Evolutionary conservation across 352 stramenopile species (phyloP).

Genomic region (Globisporangium middletonii): DNA sequence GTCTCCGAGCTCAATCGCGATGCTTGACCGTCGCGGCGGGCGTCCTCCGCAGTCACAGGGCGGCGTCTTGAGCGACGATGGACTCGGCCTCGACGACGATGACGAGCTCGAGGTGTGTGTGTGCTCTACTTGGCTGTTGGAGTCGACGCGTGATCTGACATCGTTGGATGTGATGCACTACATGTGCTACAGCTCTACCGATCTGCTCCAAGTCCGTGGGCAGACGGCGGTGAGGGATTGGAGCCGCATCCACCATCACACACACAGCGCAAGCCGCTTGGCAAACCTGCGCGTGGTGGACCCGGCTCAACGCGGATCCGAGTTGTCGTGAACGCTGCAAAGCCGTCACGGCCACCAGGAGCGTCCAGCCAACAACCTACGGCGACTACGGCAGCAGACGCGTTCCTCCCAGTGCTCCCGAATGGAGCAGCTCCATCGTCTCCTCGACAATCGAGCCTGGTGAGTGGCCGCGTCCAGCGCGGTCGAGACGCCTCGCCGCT

Average conservation of each 20-base stretch:
- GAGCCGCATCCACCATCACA: slow-evolving; percentile 4
- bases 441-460: not conserved
- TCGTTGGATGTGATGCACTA: not conserved
- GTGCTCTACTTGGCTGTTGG: not conserved
- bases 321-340: not conserved
- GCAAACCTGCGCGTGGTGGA: not conserved
- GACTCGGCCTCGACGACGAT: slow-evolving; percentile 5
- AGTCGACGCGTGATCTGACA: not conserved
- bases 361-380: not conserved
- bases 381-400: not conserved
- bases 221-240: slow-evolving; percentile 1
- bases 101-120: slow-evolving; percentile 7
- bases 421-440: not conserved
- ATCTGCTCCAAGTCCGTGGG: slow-evolving; percentile 9
- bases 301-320: not conserved
- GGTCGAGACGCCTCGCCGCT: slow-evolving; percentile 30
- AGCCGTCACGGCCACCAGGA: not conserved
- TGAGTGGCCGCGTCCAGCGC: not conserved
- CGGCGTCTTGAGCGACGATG: not conserved
- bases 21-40: not conserved
- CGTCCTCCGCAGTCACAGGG: not conserved
- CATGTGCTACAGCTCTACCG: slow-evolving; percentile 4
- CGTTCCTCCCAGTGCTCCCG: slow-evolving; percentile 9
- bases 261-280: not conserved
- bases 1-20: not conserved